A percentile compares a stretch with the other conserved stretches of the same genome.
phyloP scores from a whole-genome alignment of 768 basidiomycete genomes.

The Filobasidium floriforme region DNA sequence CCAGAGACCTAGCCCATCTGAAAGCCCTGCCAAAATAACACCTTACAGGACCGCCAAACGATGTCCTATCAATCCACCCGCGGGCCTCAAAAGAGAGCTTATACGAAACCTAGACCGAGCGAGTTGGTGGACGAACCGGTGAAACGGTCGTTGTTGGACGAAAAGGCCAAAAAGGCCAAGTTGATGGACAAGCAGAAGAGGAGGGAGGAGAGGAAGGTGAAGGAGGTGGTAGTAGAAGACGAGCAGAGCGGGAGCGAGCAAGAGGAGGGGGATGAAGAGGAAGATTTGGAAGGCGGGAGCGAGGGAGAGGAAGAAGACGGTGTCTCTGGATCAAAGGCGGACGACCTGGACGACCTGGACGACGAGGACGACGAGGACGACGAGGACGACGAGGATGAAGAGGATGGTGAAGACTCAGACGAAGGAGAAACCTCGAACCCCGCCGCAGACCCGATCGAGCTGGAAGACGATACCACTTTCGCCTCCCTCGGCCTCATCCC shows the following conservation, averaged over 20 bases:
- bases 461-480: slow-evolving; percentile 52
- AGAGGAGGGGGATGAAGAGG: background rate
- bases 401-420: slow-evolving; percentile 1
- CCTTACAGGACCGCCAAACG: no score
- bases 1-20: no score
- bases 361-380: background rate
- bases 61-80: background rate
- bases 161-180: slow-evolving; percentile 8
- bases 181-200: background rate
- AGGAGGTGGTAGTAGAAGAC: background rate
- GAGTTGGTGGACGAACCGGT: background rate
- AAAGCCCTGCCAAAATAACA: no score
- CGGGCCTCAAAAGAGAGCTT: background rate
- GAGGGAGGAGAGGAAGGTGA: slow-evolving; percentile 8
- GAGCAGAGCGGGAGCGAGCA: background rate
- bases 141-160: slow-evolving; percentile 1
- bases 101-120: background rate
- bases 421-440: background rate
- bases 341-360: background rate
- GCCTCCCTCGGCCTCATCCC: slow-evolving; percentile 78
- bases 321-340: no score
- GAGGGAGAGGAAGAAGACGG: slow-evolving; percentile 1
- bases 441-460: background rate
- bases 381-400: background rate
- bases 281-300: background rate